Base-by-base conservation (phyloP, 768 basidiomycete species). In the Agaricus subrufescens region DNA sequence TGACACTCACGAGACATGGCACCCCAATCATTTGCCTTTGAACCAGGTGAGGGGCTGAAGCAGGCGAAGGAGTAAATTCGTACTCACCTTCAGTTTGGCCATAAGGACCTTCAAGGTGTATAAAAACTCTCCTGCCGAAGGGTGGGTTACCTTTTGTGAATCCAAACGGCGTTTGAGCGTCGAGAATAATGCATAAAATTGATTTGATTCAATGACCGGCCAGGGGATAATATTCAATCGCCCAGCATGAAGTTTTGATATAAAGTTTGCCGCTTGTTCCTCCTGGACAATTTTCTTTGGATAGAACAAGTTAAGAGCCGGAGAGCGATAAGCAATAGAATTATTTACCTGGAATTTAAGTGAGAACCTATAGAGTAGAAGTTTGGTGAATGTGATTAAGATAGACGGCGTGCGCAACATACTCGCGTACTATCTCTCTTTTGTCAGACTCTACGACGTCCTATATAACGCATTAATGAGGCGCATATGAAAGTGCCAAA, bases 401-500 rank as follows among this genome's bases (percentile, higher is more conserved):
- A 52, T 34, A 44, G 53, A 50, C 9, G 44, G 19, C 34, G 50
- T 15, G 15, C 23, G 31, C 37, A 3, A 38, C 80, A 52, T 54
- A 85, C 84, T 86, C 84, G 66, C 72, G 69, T 4, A 75, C 75
- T 25, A 86, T 84, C 51, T 86, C 84, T 1, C 60, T 66, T 63
- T 76, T 81, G 66, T 86, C 84, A 0, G 80, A 76, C 52, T 86
- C 84, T 0, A 84, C 76, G 12, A 86, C 84, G 48, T 86, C 85
- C 84, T 86, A 29, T 7, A 4, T 31, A 27, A n/a, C 31, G 5
- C 14, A 30, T 11, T 12, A 12, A 14, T 23, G 0, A 12, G 3
- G 25, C 37, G 6, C 0, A 30, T 54, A 37, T 7, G 4, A 12
- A 31, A 43, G n/a, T 25, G 14, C 2, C 37, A 42, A 23, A n/a